Evolutionary conservation across 176 grass and related monocot genomes (phyloP), one percentile per base, ranked within the genome.

Genomic region (Aegilops longissima): DNA sequence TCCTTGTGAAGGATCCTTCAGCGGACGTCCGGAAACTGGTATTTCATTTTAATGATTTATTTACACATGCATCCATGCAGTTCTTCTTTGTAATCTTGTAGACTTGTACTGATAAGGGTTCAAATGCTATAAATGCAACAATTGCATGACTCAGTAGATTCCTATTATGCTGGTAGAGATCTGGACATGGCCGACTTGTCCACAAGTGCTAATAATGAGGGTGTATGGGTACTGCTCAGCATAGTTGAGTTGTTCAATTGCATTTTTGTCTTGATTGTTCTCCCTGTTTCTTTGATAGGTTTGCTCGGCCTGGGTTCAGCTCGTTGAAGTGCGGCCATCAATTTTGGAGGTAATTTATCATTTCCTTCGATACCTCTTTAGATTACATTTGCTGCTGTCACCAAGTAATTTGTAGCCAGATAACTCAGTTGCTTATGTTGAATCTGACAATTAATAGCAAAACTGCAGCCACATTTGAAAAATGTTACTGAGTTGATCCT

Each of bases 11-110:
- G 67, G 96, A 96, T 71, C 76, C 86, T 80, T 92, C 96, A 85
- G 76, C 96, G 64, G 96, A 98, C 73, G 96, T 98, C 61, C 89
- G 96, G 66, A 98, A 98, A 74, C 78, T 98, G 93, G 96, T 98
- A 89, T 74, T 71, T 70, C 16, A 77, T 76, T 3, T 8, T 47
- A 36, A 34, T 25, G 9, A 80, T 74, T 45, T 76, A 8, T 73
- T 44, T 76, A 8, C 69, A 68, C 3, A 8, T 68, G 29, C 33
- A 6, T 18, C 72, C 12, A 34, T 24, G 17, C 61, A 24, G 23
- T 51, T 10, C 25, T 90, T 77, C 21, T 86, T 86, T 86, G 65
- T 79, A 39, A 79, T 59, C 77, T 70, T 66, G 29, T 86, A 56
- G 40, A 59, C 77, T 42, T 74, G 20, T 65, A 23, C 70, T 24